Conservation (phyloP, 2,329 filamentous ascomycete genomes). For the Penicillium sp. region DNA sequence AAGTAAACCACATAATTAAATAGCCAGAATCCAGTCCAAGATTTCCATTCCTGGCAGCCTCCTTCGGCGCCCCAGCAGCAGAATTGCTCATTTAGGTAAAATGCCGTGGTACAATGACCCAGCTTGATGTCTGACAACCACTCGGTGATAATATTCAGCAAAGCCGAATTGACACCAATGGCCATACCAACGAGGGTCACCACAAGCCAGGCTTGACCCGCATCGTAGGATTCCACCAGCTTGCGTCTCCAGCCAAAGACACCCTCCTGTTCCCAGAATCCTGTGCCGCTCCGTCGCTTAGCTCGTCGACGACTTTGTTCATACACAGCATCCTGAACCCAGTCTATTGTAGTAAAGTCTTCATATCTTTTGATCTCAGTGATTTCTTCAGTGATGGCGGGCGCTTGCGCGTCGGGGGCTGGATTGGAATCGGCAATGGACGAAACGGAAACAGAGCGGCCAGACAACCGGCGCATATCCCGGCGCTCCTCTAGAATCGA, state of each 20-base stretch:
- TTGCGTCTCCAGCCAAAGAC: slow-evolving; percentile 78
- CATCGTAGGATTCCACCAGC: slow-evolving; percentile 85
- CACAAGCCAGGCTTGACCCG: slow-evolving; percentile 96
- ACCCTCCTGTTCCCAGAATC: slow-evolving; percentile 67
- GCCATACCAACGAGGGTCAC: slow-evolving; percentile 87
- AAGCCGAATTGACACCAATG: slow-evolving; percentile 89
- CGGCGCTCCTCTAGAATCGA: slow-evolving; percentile 35
- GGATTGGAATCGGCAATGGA: slow-evolving; percentile 55
- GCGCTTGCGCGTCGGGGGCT: slow-evolving; percentile 56
- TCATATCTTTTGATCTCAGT: slow-evolving; percentile 98
- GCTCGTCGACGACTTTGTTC: slow-evolving; percentile 81
- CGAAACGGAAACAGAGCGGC: slow-evolving; percentile 52
- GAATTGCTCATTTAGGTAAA: slow-evolving; percentile 96
- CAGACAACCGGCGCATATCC: slow-evolving; percentile 47
- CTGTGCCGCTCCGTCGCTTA: slow-evolving; percentile 68
- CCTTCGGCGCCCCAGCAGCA: slow-evolving; percentile 96
- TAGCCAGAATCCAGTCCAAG: slow-evolving; percentile 76
- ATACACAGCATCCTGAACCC: slow-evolving; percentile 94
- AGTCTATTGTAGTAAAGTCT: slow-evolving; percentile 95
- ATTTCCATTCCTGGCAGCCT: slow-evolving; percentile 83
- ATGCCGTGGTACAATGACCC: slow-evolving; percentile 92
- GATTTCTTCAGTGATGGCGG: slow-evolving; percentile 88
- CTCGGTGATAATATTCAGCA: slow-evolving; percentile 93
- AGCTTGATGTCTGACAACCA: slow-evolving; percentile 96
- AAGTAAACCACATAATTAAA: slow-evolving; percentile 89